Percentiles rank a stretch among this genome's conserved stretches.
These are phyloP conservation scores for Pyricularia grisea DNA, from an alignment of 2,329 filamentous ascomycete species.

Conservation along the genomic window DNA sequence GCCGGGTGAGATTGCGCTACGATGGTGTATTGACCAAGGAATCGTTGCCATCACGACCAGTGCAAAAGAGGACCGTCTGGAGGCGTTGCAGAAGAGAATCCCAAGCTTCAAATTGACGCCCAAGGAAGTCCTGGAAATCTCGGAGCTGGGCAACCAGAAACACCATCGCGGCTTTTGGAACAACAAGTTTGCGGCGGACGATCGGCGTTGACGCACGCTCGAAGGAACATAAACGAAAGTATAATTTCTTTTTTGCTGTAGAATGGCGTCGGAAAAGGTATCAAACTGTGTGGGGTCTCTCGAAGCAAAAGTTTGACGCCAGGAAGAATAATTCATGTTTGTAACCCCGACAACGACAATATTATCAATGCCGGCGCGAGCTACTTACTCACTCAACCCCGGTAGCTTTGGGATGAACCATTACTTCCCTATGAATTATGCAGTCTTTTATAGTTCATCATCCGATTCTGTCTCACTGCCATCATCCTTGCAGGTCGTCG, in stretches of 20 bases:
- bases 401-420: background rate
- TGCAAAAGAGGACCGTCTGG: conserved; percentile 45
- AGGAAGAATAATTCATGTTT: background rate
- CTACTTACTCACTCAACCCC: background rate
- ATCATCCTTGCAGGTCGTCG: conserved; percentile 15
- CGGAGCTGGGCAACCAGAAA: conserved; percentile 46
- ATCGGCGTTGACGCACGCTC: conserved; percentile 20
- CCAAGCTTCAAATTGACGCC: conserved; percentile 48
- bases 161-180: conserved; percentile 53
- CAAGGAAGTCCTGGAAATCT: conserved; percentile 47
- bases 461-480: conserved; percentile 44
- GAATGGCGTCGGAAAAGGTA: background rate
- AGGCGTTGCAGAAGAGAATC: conserved; percentile 41
- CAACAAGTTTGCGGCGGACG: conserved; percentile 39
- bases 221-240: background rate
- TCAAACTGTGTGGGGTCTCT: background rate
- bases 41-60: conserved; percentile 52
- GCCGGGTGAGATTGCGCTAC: conserved; percentile 44
- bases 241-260: background rate
- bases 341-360: background rate
- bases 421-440: background rate
- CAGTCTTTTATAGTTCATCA: conserved; percentile 36
- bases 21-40: conserved; percentile 52
- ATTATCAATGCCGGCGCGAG: background rate
- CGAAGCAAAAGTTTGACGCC: background rate